Evolutionary conservation across 176 grass and related monocot species (phyloP).

Genomic region (Musa itinerans): DNA sequence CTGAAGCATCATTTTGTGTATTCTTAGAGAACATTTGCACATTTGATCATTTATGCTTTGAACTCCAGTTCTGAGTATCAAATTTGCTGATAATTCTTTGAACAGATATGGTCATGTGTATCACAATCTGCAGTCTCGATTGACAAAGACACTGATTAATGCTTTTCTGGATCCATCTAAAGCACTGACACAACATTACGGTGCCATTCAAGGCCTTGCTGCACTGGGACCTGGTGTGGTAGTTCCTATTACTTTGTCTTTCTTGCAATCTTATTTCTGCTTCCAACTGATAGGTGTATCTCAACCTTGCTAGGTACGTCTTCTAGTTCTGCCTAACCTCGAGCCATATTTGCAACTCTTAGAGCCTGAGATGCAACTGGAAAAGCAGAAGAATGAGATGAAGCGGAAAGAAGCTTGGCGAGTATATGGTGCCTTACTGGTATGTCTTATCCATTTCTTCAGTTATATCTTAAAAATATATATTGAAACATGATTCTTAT

Average conservation of each 20-base stretch:
- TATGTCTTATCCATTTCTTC: constrained; percentile 24
- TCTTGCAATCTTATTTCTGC: constrained; percentile 1
- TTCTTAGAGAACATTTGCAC: background rate
- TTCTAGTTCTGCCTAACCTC: constrained; percentile 81
- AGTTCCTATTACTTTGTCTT: constrained; percentile 16
- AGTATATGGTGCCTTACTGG: constrained; percentile 79
- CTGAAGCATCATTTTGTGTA: background rate
- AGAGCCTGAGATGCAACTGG: constrained; percentile 77
- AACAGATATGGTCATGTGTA: constrained; percentile 80
- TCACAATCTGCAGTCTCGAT: constrained; percentile 66
- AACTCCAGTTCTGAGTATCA: background rate
- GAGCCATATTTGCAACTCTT: constrained; percentile 80
- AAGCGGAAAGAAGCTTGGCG: constrained; percentile 97
- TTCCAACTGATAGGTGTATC: constrained; percentile 11
- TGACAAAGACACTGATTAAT: constrained; percentile 62
- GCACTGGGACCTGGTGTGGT: constrained; percentile 67
- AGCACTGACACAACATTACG: constrained; percentile 93
- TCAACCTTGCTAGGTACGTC: constrained; percentile 43
- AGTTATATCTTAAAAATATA: constrained; percentile 8
- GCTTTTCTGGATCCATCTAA: constrained; percentile 86
- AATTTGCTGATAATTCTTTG: background rate
- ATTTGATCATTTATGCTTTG: too few relatives aligned
- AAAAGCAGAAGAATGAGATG: constrained; percentile 90
- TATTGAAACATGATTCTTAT: background rate
- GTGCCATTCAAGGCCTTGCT: constrained; percentile 86